Conservation (phyloP, 345 rosid genomes). For the Eucalyptus cladocalyx region DNA sequence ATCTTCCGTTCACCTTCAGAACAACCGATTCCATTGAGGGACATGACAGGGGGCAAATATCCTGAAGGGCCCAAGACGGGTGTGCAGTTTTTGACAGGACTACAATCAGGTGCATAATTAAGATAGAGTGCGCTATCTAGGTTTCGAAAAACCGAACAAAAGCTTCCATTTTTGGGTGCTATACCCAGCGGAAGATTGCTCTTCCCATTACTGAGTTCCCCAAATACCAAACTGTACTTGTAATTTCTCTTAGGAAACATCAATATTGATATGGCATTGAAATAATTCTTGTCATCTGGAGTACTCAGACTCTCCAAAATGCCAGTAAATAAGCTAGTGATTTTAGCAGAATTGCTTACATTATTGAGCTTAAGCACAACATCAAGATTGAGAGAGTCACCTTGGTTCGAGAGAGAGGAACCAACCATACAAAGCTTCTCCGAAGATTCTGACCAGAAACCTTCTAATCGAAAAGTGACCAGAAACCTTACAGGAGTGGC, state of each 20-base stretch:
- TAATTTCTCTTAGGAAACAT: constrained; percentile 12
- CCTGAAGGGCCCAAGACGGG: neutral
- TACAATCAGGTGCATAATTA: neutral
- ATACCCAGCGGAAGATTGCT: neutral
- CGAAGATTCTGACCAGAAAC: constrained; percentile 29
- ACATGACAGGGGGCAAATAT: constrained; percentile 8
- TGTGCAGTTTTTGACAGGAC: neutral
- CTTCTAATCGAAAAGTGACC: constrained; percentile 16
- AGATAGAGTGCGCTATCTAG: constrained; percentile 1
- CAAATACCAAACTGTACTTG: neutral
- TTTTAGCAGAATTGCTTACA: neutral
- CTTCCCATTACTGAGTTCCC: neutral
- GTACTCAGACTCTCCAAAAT: constrained; percentile 18
- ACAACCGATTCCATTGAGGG: constrained; percentile 8
- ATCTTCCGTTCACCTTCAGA: neutral
- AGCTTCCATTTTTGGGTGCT: neutral
- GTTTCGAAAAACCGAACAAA: constrained; percentile 1
- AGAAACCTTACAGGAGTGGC: neutral
- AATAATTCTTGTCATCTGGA: constrained; percentile 2
- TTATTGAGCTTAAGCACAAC: constrained; percentile 31
- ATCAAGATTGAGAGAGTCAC: neutral
- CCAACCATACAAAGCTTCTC: constrained; percentile 48
- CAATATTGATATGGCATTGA: constrained; percentile 19
- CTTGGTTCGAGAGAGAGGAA: neutral
- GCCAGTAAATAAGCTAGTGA: constrained; percentile 31